These are phyloP conservation scores for Pichia scutulata DNA, from an alignment of 805 yeast genomes.

Conservation along the genomic window DNA sequence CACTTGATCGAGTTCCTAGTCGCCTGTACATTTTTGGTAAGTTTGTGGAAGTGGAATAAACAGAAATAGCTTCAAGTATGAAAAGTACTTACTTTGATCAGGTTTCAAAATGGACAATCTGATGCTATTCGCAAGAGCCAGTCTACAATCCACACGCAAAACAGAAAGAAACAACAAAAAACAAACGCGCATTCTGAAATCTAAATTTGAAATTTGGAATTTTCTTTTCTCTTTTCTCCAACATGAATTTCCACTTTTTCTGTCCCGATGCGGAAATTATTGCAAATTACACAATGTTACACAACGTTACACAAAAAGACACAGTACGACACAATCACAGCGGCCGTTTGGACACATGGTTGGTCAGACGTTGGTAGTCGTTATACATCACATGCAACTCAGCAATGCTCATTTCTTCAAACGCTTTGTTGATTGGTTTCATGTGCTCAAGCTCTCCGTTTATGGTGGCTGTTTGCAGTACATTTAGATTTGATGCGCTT, in stretches of 20 bases:
- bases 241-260: neutral
- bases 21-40: conserved; percentile 5
- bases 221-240: neutral
- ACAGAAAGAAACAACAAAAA: no score
- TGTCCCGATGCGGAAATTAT: neutral
- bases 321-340: neutral
- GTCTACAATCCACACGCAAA: no score
- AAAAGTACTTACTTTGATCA: no score
- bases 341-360: neutral
- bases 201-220: no score
- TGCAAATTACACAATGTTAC: no score
- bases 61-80: neutral
- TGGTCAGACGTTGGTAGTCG: conserved; percentile 20
- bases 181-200: neutral
- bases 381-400: conserved; percentile 25
- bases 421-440: conserved; percentile 19
- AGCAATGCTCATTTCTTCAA: conserved; percentile 23
- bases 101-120: neutral
- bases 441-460: conserved; percentile 9
- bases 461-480: conserved; percentile 15
- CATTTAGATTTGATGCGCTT: neutral
- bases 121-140: neutral
- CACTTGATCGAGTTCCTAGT: conserved; percentile 1
- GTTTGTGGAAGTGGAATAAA: neutral
- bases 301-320: no score